A percentile compares a stretch with the other conserved stretches of the same genome.
These are phyloP conservation scores for Peronospora belbahrii DNA, from an alignment of 352 stramenopile species.

Conservation along the genomic window DNA sequence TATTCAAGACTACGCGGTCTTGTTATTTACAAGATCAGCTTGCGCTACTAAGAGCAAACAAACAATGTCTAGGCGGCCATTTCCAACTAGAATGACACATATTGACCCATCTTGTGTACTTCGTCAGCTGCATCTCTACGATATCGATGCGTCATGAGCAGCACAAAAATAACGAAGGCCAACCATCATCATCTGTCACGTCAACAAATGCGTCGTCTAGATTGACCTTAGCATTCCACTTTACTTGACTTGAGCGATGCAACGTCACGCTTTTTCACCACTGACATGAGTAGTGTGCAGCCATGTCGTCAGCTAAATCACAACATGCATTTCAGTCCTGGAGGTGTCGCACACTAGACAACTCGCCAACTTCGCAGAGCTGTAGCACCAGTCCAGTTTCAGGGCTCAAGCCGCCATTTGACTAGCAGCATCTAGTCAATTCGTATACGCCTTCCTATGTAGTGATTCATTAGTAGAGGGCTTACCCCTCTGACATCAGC, in stretches of 20 bases:
- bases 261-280: constrained; percentile 8
- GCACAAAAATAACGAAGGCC: constrained; percentile 23
- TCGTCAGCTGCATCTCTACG: constrained; percentile 12
- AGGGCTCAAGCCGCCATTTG: constrained; percentile 8
- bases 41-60: constrained; percentile 11
- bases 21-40: too few relatives aligned
- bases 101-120: constrained; percentile 8
- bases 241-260: constrained; percentile 14
- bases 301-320: constrained; percentile 18
- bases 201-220: constrained; percentile 7
- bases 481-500: constrained; percentile 12
- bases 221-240: constrained; percentile 18
- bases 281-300: constrained; percentile 25
- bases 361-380: constrained; percentile 11
- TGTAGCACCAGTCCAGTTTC: constrained; percentile 6
- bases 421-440: constrained; percentile 10
- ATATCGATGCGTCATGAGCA: constrained; percentile 19
- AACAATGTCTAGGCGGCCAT: constrained; percentile 11
- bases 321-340: constrained; percentile 10
- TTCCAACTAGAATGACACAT: constrained; percentile 13
- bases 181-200: constrained; percentile 14
- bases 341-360: constrained; percentile 11
- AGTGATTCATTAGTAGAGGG: constrained; percentile 19
- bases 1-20: too few relatives aligned
- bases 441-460: constrained; percentile 17